Evolutionary conservation across 2,329 filamentous ascomycete genomes (phyloP), one percentile per base, ranked within the genome.

Genomic region (Arthrobotrys sinensis): DNA sequence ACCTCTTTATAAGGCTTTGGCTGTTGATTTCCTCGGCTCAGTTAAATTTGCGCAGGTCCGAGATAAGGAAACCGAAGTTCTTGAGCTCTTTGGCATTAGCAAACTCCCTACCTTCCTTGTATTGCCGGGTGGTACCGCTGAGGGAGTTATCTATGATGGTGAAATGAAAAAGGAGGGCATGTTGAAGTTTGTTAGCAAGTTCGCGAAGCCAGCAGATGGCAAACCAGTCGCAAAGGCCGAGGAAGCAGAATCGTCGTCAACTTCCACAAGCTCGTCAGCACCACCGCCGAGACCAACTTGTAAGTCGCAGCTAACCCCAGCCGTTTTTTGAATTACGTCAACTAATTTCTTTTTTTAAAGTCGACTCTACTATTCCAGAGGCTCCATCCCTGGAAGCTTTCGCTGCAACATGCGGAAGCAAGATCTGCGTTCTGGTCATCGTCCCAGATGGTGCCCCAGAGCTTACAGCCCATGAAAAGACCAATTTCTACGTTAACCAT

Each of bases 11-110:
- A 92, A 92, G 84, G 91, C 93, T 78, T 85, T 98, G 67, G 94
- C 96, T 5, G 93, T 97, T 82, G 96, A 98, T 83, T 99, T 95
- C 84, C 87, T 96, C 28, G 94, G 91, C 40, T 89, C 90, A 70
- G 90, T 98, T 80, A 88, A 89, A 2, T 87, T 99, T 40, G 95
- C 90, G 7, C 95, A 98, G 85, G 88, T 97, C 69, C 90, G 94
- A 72, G 88, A 91, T 85, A 97, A 94, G 85, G 93, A 97, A 84
- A 88, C 88, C 66, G 88, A 87, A 46, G 88, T 91, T 0, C 89
- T 93, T 3, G 88, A 92, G 76, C 89, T 89, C 72, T 98, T 95
- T 83, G 91, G 90, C 46, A 87, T 99, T 77, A 87, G 88, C 14
- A 90, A 91, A 63, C 97, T 93, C 83, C 96, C 96, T 0, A 90